Conservation (phyloP, 345 rosid species). For the Balakata baccata region DNA sequence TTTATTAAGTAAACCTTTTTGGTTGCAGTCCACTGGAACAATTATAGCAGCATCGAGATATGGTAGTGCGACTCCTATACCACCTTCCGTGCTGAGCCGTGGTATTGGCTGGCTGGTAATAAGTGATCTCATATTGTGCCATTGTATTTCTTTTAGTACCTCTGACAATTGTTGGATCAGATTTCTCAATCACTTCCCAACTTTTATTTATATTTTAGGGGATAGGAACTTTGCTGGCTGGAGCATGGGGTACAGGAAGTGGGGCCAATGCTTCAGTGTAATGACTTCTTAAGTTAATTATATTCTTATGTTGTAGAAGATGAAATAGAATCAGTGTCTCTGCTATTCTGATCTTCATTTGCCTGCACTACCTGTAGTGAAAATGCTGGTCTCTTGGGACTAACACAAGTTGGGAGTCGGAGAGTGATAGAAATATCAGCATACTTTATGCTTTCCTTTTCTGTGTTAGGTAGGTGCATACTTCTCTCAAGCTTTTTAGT, state of each 20-base stretch:
- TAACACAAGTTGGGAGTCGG: conserved; percentile 81
- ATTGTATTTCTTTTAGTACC: neutral
- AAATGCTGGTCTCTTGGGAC: conserved; percentile 84
- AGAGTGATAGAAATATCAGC: conserved; percentile 78
- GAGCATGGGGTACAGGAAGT: conserved; percentile 22
- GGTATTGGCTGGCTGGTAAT: conserved; percentile 36
- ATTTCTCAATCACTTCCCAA: neutral
- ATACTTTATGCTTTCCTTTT: conserved; percentile 82
- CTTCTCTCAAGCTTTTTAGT: neutral
- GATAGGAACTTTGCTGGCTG: conserved; percentile 27
- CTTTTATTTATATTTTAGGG: conserved; percentile 19
- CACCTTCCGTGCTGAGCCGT: conserved; percentile 35
- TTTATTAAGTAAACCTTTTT: neutral
- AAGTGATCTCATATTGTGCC: neutral
- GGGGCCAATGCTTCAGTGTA: conserved; percentile 33
- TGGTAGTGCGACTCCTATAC: conserved; percentile 31
- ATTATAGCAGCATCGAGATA: conserved; percentile 28
- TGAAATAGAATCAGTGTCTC: neutral
- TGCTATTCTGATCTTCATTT: too few relatives aligned
- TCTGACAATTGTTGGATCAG: conserved; percentile 1
- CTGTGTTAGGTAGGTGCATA: conserved; percentile 76
- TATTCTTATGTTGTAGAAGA: neutral
- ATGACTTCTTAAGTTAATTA: neutral
- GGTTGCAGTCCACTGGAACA: conserved; percentile 30
- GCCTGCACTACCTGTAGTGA: conserved; percentile 37